Base-by-base conservation (phyloP, 345 rosid genomes). In the Rhizophora apiculata region DNA sequence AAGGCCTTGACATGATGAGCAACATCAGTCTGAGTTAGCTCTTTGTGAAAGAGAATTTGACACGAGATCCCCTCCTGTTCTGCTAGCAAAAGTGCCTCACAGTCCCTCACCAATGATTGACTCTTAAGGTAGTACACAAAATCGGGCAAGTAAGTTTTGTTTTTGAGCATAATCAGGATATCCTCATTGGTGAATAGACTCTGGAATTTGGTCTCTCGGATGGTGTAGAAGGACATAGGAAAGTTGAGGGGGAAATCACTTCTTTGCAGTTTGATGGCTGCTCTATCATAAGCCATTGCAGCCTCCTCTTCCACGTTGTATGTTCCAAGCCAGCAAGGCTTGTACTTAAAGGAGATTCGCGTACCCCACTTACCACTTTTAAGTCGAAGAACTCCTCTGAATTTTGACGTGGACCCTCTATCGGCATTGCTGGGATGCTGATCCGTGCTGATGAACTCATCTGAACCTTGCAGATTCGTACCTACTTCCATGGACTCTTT, bases 211-310 rank as follows among this genome's bases (percentile, higher is more conserved):
- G 54, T 71, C 57, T 78, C 78, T 37, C 74, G 59, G 43, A 60
- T 29, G 22, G 48, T 30, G 72, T 63, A 67, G 3, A 36, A 4
- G 2, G 31, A 1, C 68, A 30, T 37, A 7, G 67, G 73, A 58
- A 79, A 63, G 73, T 70, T 78, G 46, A 70, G 66, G 9, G 66
- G 63, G 3, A 67, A 7, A 27, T 74, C 73, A 29, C 69, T 53
- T 70, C 69, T 72, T 31, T 65, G 64, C 29, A 74, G 71, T 53
- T 74, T 78, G 73, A 78, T 72, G 32, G 76, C 72, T 49, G 82
- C 78, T 67, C 78, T 67, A 8, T 74, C 78, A 70, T 78, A 78
- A 62, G 78, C 81, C 64, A 62, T 29, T 7, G 76, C 76, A 32
- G 76, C 76, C 26, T 74, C 82, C 54, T 63, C 71, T 48, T 68